phyloP scores from a whole-genome alignment of 164 flowering plant genomes.

The Chimonanthus praecox region DNA sequence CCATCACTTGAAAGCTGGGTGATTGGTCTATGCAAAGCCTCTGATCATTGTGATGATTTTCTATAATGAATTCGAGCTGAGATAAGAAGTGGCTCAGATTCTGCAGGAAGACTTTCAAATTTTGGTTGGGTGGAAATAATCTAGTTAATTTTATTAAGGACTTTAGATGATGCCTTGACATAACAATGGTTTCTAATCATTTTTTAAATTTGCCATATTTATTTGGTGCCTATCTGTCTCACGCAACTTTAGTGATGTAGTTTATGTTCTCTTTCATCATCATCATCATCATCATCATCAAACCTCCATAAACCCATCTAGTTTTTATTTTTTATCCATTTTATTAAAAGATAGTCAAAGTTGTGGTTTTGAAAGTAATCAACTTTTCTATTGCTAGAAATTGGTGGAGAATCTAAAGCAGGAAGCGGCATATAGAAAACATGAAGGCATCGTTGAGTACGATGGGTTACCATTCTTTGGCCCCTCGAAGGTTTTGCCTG shows the following conservation, averaged over 20 bases:
- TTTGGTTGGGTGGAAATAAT: neutral
- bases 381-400: constrained; percentile 25
- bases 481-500: constrained; percentile 17
- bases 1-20: too few relatives aligned
- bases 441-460: constrained; percentile 21
- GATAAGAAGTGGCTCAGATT: neutral
- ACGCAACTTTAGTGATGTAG: neutral
- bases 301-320: neutral
- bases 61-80: too few relatives aligned
- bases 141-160: neutral
- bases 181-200: neutral
- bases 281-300: too few relatives aligned
- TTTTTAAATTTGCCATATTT: neutral
- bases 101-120: neutral
- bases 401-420: constrained; percentile 43
- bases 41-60: neutral
- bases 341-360: neutral
- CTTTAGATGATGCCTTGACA: neutral
- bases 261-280: neutral
- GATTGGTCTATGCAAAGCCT: neutral
- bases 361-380: neutral
- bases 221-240: neutral
- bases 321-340: neutral
- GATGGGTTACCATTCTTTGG: constrained; percentile 10
- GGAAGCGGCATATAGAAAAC: constrained; percentile 45